Conservation (phyloP, 1,284 basidiomycete species). For the Wallemia ichthyophaga region DNA sequence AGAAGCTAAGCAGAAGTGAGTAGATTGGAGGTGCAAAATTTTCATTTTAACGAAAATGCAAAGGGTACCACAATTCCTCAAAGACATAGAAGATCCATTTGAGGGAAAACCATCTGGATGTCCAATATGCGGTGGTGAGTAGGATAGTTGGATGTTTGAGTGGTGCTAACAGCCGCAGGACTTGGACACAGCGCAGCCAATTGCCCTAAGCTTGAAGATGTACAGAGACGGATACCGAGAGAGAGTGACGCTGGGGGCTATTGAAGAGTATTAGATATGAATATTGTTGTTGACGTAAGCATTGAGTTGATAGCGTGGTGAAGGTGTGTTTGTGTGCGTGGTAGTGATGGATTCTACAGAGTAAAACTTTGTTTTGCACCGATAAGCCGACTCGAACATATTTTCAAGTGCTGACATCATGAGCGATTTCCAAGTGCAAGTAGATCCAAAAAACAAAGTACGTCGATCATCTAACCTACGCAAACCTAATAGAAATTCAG, state of each 20-base stretch:
- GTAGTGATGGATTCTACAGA: too few relatives aligned
- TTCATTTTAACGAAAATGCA: background rate
- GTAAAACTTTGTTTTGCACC: too few relatives aligned
- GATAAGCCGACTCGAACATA: too few relatives aligned
- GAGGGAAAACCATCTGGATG: conserved; percentile 41
- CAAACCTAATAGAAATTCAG: too few relatives aligned
- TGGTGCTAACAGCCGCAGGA: conserved; percentile 19
- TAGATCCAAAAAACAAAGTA: background rate
- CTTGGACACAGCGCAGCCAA: conserved; percentile 76
- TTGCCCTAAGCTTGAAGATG: conserved; percentile 88
- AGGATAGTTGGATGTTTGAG: background rate
- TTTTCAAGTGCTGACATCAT: too few relatives aligned
- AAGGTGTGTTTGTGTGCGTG: too few relatives aligned
- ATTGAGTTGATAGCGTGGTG: too few relatives aligned
- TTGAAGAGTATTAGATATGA: background rate
- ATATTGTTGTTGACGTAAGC: too few relatives aligned
- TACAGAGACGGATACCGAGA: conserved; percentile 31
- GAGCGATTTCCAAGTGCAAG: background rate
- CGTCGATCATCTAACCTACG: background rate
- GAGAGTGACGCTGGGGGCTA: background rate
- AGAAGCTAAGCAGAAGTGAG: conserved; percentile 85
- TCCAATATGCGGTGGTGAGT: conserved; percentile 70
- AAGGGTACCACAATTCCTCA: conserved; percentile 84
- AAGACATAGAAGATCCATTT: conserved; percentile 13
- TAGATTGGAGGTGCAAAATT: background rate